phyloP scores from a whole-genome alignment of 495 filamentous ascomycete species.

The Neurospora sp. region DNA sequence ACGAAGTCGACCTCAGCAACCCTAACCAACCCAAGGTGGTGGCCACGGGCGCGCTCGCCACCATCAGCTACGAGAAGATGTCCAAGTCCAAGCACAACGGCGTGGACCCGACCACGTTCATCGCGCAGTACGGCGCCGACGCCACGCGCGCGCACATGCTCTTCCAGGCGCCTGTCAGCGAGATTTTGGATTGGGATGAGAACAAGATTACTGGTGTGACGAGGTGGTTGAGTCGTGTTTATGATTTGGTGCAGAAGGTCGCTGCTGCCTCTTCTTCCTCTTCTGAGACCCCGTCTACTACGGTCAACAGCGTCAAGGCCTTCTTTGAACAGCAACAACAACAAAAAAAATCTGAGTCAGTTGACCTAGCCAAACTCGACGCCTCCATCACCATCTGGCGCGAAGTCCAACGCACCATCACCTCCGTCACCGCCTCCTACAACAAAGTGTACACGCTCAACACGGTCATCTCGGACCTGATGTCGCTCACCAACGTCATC shows the following conservation, averaged over 20 bases:
- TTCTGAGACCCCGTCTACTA: neutral
- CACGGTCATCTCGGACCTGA: slow-evolving; percentile 72
- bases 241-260: slow-evolving; percentile 42
- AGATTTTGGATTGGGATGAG: slow-evolving; percentile 82
- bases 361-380: slow-evolving; percentile 23
- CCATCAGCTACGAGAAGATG: slow-evolving; percentile 78
- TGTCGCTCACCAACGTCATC: slow-evolving; percentile 56
- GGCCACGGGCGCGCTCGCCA: slow-evolving; percentile 45
- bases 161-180: slow-evolving; percentile 74
- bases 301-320: neutral
- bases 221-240: slow-evolving; percentile 63
- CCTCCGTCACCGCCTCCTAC: slow-evolving; percentile 58
- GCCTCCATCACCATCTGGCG: slow-evolving; percentile 51
- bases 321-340: slow-evolving; percentile 21
- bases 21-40: slow-evolving; percentile 48
- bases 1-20: slow-evolving; percentile 58
- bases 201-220: slow-evolving; percentile 70
- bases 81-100: slow-evolving; percentile 94
- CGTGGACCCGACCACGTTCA: slow-evolving; percentile 67
- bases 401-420: slow-evolving; percentile 54
- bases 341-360: slow-evolving; percentile 3
- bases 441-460: slow-evolving; percentile 64
- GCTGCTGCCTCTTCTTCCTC: slow-evolving; percentile 1
- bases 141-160: slow-evolving; percentile 77
- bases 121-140: slow-evolving; percentile 67